Base-by-base conservation (phyloP, 2,329 filamentous ascomycete species). In the Dactylella cylindrospora region DNA sequence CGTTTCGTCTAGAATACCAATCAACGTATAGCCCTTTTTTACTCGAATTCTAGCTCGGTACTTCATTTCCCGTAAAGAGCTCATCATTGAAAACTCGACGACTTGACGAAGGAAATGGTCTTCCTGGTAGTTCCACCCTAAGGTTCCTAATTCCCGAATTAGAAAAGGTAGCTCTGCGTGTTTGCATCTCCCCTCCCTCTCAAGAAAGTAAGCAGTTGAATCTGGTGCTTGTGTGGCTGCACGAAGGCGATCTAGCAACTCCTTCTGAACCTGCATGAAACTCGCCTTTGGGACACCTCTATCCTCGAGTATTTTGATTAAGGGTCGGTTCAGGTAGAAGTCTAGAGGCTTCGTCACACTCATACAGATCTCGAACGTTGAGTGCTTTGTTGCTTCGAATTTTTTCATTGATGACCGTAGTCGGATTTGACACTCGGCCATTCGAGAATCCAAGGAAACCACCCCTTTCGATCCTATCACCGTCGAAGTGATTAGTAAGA, bases 241-340 rank as follows among this genome's bases (percentile, higher is more conserved):
- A 2, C 81, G 78, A 3, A 94, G 74, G 9, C 78, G 74, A 0
- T 77, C 66, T 2, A 93, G 73, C 22, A 84, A 84, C n/a, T 75
- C 73, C 0, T 76, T 74, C 70, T 93, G 88, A 1, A 88, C 72
- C 0, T 76, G 68, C 8, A 85, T 69, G 66, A 95, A 91, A 70
- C 80, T 84, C 0, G 72, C 52, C 1, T 74, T 69, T 0, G 76
- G 70, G 0, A 86, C 82, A 0, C 79, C 78, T 71, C 91, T 82
- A 66, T 94, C 89, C 69, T 95, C 89, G 0, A 95, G 72, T 3
- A 94, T 89, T 70, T 94, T 94, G 73, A 94, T 89, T 62, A 90
- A 77, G 66, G 88, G 87, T 0, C 85, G 82, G 68, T 94, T 94
- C 1, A 94, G 77, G 13, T 83, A 80, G 66, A 90, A 76, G 0